Base-by-base conservation (phyloP, 2,329 filamentous ascomycete species). In the Stachybotrys chartarum region DNA sequence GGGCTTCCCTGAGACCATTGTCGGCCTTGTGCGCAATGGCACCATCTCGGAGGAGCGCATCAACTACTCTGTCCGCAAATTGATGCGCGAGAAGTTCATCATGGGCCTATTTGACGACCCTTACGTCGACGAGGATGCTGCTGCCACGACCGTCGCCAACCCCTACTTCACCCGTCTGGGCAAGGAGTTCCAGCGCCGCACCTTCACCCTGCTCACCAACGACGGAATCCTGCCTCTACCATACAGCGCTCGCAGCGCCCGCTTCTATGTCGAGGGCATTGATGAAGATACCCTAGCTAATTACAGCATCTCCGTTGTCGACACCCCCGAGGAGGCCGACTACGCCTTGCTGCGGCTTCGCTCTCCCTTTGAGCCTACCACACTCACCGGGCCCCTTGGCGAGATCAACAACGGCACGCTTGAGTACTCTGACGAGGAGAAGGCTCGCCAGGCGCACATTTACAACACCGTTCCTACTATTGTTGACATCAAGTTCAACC, bases 101-200 rank as follows among this genome's bases (percentile, higher is more conserved):
- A 72, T 79, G 0, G 77, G 77, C 5, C 71, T 80, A 12, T 81
- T 80, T 57, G 77, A 80, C 35, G 72, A 75, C 56, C 76, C 74
- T 0, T 80, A 76, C 57, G 73, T 79, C 12, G 75, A 80, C 57
- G 66, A 68, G 1, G 73, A 73, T 1, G 68, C 65, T 1, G 76
- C 76, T 0, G 68, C 64, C 1, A 63, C 66, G 3, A 60, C 75
- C 5, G 77, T 78, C n/a, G 77, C 76, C 4, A 75, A 75, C 39
- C 61, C 68, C 10, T 72, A 76, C 56, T 80, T 78, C 58, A 60
- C 56, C 35, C 61, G 48, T 18, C 51, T 48, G 54, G 56, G 30
- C 50, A 56, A 61, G 11, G 57, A 67, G 39, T 64, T 59, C 3
- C 61, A 63, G 49, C 55, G 59, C 16, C 53, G 56, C 8, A 59